Evolutionary conservation across 805 yeast species (phyloP).

Genomic region (Wickerhamomyces hampshirensis): DNA sequence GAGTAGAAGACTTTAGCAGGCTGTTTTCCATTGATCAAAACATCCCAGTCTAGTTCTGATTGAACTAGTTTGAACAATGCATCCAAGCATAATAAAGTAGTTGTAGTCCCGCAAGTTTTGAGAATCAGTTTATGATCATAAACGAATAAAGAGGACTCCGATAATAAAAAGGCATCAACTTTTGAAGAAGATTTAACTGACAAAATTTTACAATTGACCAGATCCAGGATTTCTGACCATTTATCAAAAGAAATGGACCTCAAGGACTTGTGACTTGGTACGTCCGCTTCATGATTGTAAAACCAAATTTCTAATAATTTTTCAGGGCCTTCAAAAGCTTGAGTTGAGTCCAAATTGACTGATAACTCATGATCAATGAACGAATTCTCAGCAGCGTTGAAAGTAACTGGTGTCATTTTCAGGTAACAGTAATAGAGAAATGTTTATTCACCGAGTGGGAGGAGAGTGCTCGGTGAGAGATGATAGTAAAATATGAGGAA

Average conservation of each 20-base stretch:
- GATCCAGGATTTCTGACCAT: conserved; percentile 72
- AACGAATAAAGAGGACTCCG: conserved; percentile 88
- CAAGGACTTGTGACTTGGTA: conserved; percentile 43
- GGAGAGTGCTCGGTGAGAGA: conserved; percentile 13
- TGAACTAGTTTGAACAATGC: conserved; percentile 51
- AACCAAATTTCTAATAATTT: conserved; percentile 90
- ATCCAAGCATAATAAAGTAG: conserved; percentile 74
- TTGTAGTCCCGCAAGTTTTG: conserved; percentile 96
- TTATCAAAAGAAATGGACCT: conserved; percentile 58
- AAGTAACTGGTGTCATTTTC: conserved; percentile 30
- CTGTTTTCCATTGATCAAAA: conserved; percentile 23
- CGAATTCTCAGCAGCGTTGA: conserved; percentile 34
- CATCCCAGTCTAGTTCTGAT: conserved; percentile 37
- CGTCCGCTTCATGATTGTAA: conserved; percentile 41
- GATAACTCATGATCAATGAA: conserved; percentile 78
- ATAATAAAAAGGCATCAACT: conserved; percentile 79
- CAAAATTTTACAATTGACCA: conserved; percentile 83
- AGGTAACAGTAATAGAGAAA: background rate
- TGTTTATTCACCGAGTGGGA: conserved; percentile 16
- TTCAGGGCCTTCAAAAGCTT: conserved; percentile 97
- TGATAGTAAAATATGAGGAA: background rate
- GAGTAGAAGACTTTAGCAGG: conserved; percentile 81
- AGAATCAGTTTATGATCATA: conserved; percentile 79
- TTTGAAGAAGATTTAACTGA: conserved; percentile 64
- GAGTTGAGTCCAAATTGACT: conserved; percentile 75